Evolutionary conservation across 2,329 filamentous ascomycete genomes (phyloP).

Genomic region (Penicillium sp.): DNA sequence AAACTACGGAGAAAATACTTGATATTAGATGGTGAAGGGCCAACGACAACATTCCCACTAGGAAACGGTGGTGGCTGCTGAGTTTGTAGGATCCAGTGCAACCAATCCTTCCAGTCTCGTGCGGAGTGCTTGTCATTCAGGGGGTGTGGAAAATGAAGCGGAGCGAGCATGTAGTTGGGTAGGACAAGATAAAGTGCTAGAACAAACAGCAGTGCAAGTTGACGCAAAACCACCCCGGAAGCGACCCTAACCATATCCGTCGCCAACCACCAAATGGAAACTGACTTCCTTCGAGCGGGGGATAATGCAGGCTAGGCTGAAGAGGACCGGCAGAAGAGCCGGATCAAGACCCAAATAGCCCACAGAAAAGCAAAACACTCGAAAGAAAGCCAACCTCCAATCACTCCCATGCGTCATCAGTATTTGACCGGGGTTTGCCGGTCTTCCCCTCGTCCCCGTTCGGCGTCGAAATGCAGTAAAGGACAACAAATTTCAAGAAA

Average conservation of each 20-base stretch:
- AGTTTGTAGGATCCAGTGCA: too few relatives aligned
- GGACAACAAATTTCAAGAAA: slow-evolving; percentile 15
- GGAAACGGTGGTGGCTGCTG: not conserved
- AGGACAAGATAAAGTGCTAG: slow-evolving; percentile 1
- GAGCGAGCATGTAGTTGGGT: too few relatives aligned
- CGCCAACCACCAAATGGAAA: slow-evolving; percentile 34
- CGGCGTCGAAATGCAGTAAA: slow-evolving; percentile 30
- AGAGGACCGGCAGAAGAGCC: slow-evolving; percentile 4
- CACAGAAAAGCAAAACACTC: slow-evolving; percentile 10
- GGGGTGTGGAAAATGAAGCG: too few relatives aligned
- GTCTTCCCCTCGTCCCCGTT: slow-evolving; percentile 31
- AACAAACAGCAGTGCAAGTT: slow-evolving; percentile 26
- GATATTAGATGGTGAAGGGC: slow-evolving; percentile 13
- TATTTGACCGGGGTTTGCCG: slow-evolving; percentile 18
- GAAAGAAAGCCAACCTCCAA: slow-evolving; percentile 17
- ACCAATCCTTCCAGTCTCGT: too few relatives aligned
- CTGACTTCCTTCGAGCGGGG: slow-evolving; percentile 5
- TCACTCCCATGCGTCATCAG: slow-evolving; percentile 14
- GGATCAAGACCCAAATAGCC: slow-evolving; percentile 15
- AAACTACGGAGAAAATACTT: slow-evolving; percentile 5
- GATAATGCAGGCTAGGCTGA: slow-evolving; percentile 6
- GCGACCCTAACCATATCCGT: slow-evolving; percentile 48
- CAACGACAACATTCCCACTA: not conserved
- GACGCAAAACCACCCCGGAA: slow-evolving; percentile 48
- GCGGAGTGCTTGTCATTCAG: too few relatives aligned